Percentiles rank a stretch among this genome's conserved stretches.
phyloP scores from a whole-genome alignment of 805 yeast genomes.

The Wickerhamiella kazuoi region DNA sequence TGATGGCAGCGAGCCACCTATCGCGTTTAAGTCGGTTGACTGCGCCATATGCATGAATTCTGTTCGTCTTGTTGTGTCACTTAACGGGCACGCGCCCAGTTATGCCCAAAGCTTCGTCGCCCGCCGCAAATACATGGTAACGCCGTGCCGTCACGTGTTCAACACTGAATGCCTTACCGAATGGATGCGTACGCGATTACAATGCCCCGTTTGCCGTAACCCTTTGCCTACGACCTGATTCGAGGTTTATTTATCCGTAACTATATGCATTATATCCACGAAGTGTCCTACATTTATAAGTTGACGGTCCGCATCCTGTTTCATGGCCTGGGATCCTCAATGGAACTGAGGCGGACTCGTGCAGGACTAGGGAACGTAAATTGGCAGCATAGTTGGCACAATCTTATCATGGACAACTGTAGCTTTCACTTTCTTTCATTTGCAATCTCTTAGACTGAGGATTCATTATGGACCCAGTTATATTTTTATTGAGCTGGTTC shows the following conservation, averaged over 20 bases:
- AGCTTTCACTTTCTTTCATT: neutral
- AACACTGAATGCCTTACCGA: constrained; percentile 75
- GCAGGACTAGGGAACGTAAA: no score
- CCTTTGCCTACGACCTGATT: constrained; percentile 54
- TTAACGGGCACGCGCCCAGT: neutral
- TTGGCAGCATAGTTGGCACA: no score
- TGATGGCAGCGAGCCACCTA: no score
- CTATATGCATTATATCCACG: no score
- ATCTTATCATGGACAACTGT: no score
- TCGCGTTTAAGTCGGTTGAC: constrained; percentile 26
- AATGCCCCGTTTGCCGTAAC: constrained; percentile 84
- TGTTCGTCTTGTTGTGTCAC: constrained; percentile 30
- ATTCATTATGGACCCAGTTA: neutral
- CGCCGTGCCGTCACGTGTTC: constrained; percentile 84
- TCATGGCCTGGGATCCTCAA: no score
- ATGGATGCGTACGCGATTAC: constrained; percentile 87
- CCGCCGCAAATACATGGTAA: constrained; percentile 29
- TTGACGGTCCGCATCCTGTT: no score
- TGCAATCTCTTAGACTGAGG: neutral
- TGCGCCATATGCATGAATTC: constrained; percentile 85
- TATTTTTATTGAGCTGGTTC: neutral
- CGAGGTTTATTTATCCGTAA: no score
- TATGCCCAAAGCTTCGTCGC: constrained; percentile 16
- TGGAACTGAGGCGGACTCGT: no score
- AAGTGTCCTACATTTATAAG: no score